Base-by-base conservation (phyloP, 148 eudicot species). In the Amaranthus palmeri region DNA sequence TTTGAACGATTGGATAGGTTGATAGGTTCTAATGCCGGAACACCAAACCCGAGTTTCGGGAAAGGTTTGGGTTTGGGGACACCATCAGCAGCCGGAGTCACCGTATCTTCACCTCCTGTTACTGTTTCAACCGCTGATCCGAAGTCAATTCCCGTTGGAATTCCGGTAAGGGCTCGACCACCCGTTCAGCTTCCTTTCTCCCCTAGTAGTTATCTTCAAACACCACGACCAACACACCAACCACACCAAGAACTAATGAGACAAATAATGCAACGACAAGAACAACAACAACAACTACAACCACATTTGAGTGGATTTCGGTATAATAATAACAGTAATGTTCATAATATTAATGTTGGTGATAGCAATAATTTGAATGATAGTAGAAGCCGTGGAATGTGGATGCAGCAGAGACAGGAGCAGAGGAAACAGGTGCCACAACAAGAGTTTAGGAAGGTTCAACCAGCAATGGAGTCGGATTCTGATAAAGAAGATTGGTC, bases 1-100 rank as follows among this genome's bases (percentile, higher is more conserved):
- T 93, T 54, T 45, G 77, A 81, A 0, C 79, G 82, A 25, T 76
- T 93, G 3, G 96, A 93, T 51, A 64, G 81, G 3, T 69, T 93
- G 48, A 85, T 93, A 17, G 95, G 96, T 0, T 80, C 91, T 1
- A 41, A 83, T 3, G 80, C 83, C 36, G 36, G 36, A 17, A 70
- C 79, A 14, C 55, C 55, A 0, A 14, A 41, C 9, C 8, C 85
- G 2, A 25, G 36, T 25, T 25, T 25, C 36, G 36, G 36, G 0
- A 25, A 25, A 25, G 36, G 13, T 44, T 0, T 25, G n/a, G 13
- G 70, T 49, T 25, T 42, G 58, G 70, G 70, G 41, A 18, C 36
- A 25, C 36, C 36, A 25, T 25, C 36, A 25, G 36, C 36, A 25
- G 36, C 36, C 36, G 36, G 36, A 25, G 36, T 25, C 36, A 25